phyloP scores from a whole-genome alignment of 495 filamentous ascomycete genomes.

The Neurospora discreta region DNA sequence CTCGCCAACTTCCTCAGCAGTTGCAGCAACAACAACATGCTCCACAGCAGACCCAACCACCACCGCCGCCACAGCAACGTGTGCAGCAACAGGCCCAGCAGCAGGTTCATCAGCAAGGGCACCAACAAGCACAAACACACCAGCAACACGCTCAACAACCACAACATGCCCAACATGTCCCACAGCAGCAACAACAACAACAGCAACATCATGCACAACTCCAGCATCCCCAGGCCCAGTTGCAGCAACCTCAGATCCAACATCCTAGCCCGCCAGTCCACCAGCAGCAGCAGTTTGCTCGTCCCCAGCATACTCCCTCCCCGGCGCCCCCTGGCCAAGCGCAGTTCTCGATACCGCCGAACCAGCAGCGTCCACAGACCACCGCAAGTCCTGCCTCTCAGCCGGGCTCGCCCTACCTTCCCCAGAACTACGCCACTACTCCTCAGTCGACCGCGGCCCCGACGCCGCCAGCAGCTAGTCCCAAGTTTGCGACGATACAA shows the following conservation, averaged over 20 bases:
- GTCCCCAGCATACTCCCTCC: slow-evolving; percentile 27
- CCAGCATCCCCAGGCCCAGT: neutral
- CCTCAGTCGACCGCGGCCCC: slow-evolving; percentile 2
- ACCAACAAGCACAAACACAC: neutral
- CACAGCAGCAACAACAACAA: neutral
- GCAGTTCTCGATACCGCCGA: slow-evolving; percentile 36
- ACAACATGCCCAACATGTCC: neutral
- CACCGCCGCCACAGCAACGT: slow-evolving; percentile 2
- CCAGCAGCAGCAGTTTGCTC: slow-evolving; percentile 4
- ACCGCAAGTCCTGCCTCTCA: slow-evolving; percentile 47
- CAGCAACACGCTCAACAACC: neutral
- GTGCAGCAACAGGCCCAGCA: neutral
- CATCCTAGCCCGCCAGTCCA: neutral
- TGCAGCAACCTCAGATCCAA: neutral
- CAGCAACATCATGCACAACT: neutral
- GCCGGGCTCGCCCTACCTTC: slow-evolving; percentile 18
- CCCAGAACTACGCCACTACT: slow-evolving; percentile 9
- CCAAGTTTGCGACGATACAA: neutral
- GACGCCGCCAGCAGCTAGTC: neutral
- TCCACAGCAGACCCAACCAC: slow-evolving; percentile 1
- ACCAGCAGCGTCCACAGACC: slow-evolving; percentile 52
- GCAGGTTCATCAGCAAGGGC: neutral
- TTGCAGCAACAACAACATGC: slow-evolving; percentile 3
- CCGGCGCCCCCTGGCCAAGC: slow-evolving; percentile 15
- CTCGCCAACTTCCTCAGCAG: slow-evolving; percentile 6